Evolutionary conservation across 305 asterid genomes (phyloP).

Genomic region (Plantago coronopus): DNA sequence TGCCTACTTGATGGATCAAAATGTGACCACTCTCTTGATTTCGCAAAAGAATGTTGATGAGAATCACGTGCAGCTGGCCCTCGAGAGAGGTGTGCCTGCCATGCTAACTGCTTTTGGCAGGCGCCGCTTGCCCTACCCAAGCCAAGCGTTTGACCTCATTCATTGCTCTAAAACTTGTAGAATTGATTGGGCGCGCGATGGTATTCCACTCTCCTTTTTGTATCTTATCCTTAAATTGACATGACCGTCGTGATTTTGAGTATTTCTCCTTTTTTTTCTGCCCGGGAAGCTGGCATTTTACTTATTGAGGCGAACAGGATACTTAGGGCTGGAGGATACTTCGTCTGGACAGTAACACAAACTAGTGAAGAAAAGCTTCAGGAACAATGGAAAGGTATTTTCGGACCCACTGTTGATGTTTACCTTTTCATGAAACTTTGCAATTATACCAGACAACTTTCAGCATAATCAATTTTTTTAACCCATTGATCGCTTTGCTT

Average conservation of each 20-base stretch:
- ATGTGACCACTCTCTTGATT: slow-evolving; percentile 59
- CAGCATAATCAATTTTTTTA: too few species aligned
- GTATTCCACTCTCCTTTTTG: slow-evolving; percentile 27
- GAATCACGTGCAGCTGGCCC: slow-evolving; percentile 46
- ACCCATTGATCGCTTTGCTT: slow-evolving; percentile 6
- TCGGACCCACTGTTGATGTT: neutral
- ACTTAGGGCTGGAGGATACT: slow-evolving; percentile 66
- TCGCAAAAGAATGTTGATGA: slow-evolving; percentile 39
- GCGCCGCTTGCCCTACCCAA: slow-evolving; percentile 51
- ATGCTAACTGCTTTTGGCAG: slow-evolving; percentile 45
- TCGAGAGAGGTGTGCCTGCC: slow-evolving; percentile 71
- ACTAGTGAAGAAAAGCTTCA: slow-evolving; percentile 26
- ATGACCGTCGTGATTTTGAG: slow-evolving; percentile 1
- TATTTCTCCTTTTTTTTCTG: slow-evolving; percentile 12
- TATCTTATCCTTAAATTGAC: slow-evolving; percentile 1
- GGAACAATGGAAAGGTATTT: slow-evolving; percentile 50
- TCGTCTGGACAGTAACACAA: slow-evolving; percentile 43
- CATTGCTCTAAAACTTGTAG: slow-evolving; percentile 49
- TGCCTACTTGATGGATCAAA: slow-evolving; percentile 48
- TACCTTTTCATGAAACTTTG: too few species aligned
- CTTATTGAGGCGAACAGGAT: slow-evolving; percentile 70
- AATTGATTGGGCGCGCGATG: slow-evolving; percentile 50
- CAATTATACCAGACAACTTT: too few species aligned
- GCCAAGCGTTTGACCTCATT: slow-evolving; percentile 68
- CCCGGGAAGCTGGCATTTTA: slow-evolving; percentile 54